Evolutionary conservation across 2,329 filamentous ascomycete species (phyloP).

Genomic region (Aulographum hederae): DNA sequence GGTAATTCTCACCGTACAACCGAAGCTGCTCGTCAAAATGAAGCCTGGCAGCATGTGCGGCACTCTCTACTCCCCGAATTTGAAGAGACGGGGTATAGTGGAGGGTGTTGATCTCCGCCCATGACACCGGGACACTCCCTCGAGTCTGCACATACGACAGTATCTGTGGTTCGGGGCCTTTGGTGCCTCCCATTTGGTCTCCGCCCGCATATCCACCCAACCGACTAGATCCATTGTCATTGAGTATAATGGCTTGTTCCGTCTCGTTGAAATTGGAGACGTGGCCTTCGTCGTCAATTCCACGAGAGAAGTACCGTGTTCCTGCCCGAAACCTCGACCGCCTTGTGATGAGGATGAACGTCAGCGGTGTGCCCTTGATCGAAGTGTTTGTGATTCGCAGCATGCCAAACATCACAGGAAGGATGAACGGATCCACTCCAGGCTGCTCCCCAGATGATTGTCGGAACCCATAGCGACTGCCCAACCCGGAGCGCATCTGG

Average conservation of each 20-base stretch:
- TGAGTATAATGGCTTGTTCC: slow-evolving; percentile 78
- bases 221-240: slow-evolving; percentile 54
- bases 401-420: slow-evolving; percentile 94
- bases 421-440: slow-evolving; percentile 73
- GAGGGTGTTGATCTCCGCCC: slow-evolving; percentile 88
- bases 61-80: slow-evolving; percentile 67
- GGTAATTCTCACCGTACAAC: slow-evolving; percentile 88
- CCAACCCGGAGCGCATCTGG: slow-evolving; percentile 53
- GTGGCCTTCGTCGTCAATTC: slow-evolving; percentile 80
- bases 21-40: slow-evolving; percentile 91
- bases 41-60: slow-evolving; percentile 57
- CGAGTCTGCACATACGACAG: slow-evolving; percentile 91
- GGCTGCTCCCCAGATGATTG: slow-evolving; percentile 49
- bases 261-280: slow-evolving; percentile 99
- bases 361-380: slow-evolving; percentile 70
- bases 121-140: slow-evolving; percentile 88
- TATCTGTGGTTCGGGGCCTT: slow-evolving; percentile 65
- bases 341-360: slow-evolving; percentile 72
- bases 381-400: slow-evolving; percentile 74
- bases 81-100: slow-evolving; percentile 84
- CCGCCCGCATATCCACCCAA: slow-evolving; percentile 67
- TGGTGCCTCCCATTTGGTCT: slow-evolving; percentile 39
- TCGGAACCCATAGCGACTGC: slow-evolving; percentile 32
- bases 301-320: slow-evolving; percentile 87
- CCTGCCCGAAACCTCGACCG: slow-evolving; percentile 77